Percentiles rank a stretch among this genome's conserved stretches.
These are phyloP conservation scores for Erysiphe pulchra DNA, from an alignment of 2,329 filamentous ascomycete genomes.

Conservation along the genomic window DNA sequence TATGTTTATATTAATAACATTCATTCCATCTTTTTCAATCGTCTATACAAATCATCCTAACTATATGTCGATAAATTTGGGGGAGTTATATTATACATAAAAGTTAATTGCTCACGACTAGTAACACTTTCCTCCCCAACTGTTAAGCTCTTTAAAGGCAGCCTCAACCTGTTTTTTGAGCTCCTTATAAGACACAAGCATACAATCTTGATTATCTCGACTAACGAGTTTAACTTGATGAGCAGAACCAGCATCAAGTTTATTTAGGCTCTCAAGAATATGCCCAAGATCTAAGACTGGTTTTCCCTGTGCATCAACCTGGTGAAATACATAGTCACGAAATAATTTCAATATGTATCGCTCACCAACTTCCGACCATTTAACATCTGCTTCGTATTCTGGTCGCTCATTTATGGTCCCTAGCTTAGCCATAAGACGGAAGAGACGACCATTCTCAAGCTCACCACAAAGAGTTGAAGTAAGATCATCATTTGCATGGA, in stretches of 20 bases:
- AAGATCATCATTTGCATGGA: constrained; percentile 57
- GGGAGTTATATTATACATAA: too few relatives aligned
- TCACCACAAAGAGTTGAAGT: constrained; percentile 49
- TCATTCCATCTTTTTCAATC: too few relatives aligned
- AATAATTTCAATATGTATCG: constrained; percentile 86
- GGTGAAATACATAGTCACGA: constrained; percentile 91
- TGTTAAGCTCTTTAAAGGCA: constrained; percentile 29
- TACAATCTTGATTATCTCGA: constrained; percentile 69
- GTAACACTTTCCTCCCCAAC: constrained; percentile 2
- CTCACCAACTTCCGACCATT: constrained; percentile 83
- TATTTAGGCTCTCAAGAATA: constrained; percentile 68
- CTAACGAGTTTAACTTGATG: constrained; percentile 70
- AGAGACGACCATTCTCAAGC: constrained; percentile 69
- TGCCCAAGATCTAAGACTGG: constrained; percentile 72
- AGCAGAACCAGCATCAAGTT: constrained; percentile 69
- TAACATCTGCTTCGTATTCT: constrained; percentile 50
- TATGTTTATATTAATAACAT: too few relatives aligned
- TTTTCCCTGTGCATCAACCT: constrained; percentile 63
- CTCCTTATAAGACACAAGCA: constrained; percentile 78
- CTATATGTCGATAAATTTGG: too few relatives aligned
- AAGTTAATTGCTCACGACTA: neutral
- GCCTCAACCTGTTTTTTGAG: constrained; percentile 39
- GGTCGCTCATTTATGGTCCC: constrained; percentile 73
- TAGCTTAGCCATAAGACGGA: constrained; percentile 59
- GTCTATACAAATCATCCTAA: too few relatives aligned